Evolutionary conservation across 2,329 filamentous ascomycete species (phyloP).

Genomic region (Trichoderma sp.): DNA sequence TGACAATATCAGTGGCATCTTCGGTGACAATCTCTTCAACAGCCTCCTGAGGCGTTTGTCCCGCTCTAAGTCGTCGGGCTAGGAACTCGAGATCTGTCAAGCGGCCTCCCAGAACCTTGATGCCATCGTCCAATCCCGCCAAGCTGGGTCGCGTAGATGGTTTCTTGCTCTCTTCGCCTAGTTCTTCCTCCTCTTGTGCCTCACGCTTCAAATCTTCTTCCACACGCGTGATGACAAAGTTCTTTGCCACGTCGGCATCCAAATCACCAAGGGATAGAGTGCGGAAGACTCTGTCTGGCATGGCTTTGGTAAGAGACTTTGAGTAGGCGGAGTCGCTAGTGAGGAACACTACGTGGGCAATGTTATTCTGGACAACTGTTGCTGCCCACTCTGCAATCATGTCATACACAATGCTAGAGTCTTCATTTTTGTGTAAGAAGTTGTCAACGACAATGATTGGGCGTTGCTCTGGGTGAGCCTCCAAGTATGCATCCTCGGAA

Average conservation of each 20-base stretch:
- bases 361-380: conserved; percentile 75
- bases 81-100: conserved; percentile 95
- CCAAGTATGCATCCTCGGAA: conserved; percentile 81
- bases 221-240: conserved; percentile 83
- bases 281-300: conserved; percentile 88
- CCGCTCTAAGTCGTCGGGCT: conserved; percentile 81
- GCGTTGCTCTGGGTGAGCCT: conserved; percentile 79
- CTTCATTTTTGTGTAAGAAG: conserved; percentile 76
- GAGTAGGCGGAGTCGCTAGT: conserved; percentile 86
- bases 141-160: conserved; percentile 46
- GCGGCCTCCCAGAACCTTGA: conserved; percentile 79
- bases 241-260: conserved; percentile 79
- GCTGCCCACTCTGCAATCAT: conserved; percentile 90
- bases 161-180: conserved; percentile 29
- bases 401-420: conserved; percentile 64
- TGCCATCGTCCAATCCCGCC: conserved; percentile 73
- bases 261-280: conserved; percentile 84
- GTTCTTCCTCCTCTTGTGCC: conserved; percentile 27
- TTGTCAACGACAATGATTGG: conserved; percentile 89
- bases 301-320: conserved; percentile 79
- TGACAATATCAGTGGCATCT: conserved; percentile 83
- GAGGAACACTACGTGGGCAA: conserved; percentile 92
- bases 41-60: conserved; percentile 77
- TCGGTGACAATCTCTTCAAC: conserved; percentile 87
- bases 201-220: conserved; percentile 45